Evolutionary conservation across 257 asterid species (phyloP).

Genomic region (Solanum medicagineum): DNA sequence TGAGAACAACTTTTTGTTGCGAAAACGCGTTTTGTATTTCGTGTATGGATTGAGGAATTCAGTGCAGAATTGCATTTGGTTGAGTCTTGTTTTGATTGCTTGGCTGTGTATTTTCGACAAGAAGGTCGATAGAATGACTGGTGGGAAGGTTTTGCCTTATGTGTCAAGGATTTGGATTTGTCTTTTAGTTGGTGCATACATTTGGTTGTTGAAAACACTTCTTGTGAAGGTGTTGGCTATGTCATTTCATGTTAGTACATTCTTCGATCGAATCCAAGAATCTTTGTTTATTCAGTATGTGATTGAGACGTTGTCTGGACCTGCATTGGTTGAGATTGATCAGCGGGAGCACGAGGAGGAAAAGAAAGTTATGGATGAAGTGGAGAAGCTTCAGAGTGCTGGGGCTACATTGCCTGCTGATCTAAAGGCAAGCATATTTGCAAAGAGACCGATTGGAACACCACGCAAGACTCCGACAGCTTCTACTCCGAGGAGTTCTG

Average conservation of each 20-base stretch:
- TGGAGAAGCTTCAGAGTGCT: slow-evolving; percentile 62
- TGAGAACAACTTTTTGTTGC: slow-evolving; percentile 50
- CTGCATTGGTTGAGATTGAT: slow-evolving; percentile 49
- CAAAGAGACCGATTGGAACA: slow-evolving; percentile 31
- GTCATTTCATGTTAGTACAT: slow-evolving; percentile 71
- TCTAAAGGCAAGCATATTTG: slow-evolving; percentile 44
- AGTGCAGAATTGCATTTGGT: slow-evolving; percentile 83
- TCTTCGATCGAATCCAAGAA: slow-evolving; percentile 76
- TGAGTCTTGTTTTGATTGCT: slow-evolving; percentile 63
- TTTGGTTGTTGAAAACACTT: slow-evolving; percentile 74
- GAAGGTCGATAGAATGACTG: slow-evolving; percentile 37
- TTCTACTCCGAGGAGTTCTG: slow-evolving; percentile 31
- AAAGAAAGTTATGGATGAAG: slow-evolving; percentile 57
- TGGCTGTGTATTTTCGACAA: slow-evolving; percentile 65
- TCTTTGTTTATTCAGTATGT: slow-evolving; percentile 72
- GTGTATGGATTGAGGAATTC: slow-evolving; percentile 76
- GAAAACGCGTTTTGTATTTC: slow-evolving; percentile 70
- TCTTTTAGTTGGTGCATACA: slow-evolving; percentile 57
- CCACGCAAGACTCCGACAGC: slow-evolving; percentile 38
- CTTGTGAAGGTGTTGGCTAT: slow-evolving; percentile 82
- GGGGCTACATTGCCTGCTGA: slow-evolving; percentile 67
- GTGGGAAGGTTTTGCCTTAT: slow-evolving; percentile 25
- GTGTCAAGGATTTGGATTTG: slow-evolving; percentile 75
- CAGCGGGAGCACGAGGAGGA: slow-evolving; percentile 55
- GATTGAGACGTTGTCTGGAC: slow-evolving; percentile 57